A percentile compares a stretch with the other conserved stretches of the same genome.
Conservation (phyloP, 345 rosid species). For the Corymbia maculata region DNA sequence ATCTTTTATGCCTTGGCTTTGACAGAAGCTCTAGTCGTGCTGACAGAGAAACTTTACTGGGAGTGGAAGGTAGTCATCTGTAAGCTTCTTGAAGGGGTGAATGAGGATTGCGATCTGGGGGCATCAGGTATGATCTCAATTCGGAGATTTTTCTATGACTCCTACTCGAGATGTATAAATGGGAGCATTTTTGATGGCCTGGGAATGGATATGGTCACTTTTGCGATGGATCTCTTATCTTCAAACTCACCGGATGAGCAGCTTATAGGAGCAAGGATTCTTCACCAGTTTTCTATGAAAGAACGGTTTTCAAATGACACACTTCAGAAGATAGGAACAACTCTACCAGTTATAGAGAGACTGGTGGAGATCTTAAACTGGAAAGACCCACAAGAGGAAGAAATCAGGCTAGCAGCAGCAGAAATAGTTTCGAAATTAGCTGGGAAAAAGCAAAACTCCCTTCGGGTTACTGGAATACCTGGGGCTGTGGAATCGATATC, state of each 20-base stretch:
- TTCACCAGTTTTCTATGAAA: slow-evolving; percentile 39
- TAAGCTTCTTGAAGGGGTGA: background rate
- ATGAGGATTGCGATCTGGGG: background rate
- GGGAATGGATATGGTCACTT: slow-evolving; percentile 72
- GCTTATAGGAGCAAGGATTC: slow-evolving; percentile 59
- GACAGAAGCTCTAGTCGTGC: background rate
- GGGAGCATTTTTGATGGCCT: slow-evolving; percentile 78
- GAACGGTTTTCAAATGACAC: slow-evolving; percentile 49
- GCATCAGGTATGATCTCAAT: slow-evolving; percentile 40
- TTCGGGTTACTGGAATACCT: slow-evolving; percentile 63
- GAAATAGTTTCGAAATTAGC: slow-evolving; percentile 61
- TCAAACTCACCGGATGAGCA: slow-evolving; percentile 72
- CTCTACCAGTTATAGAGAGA: slow-evolving; percentile 46
- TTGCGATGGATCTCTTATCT: slow-evolving; percentile 57
- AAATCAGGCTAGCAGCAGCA: slow-evolving; percentile 60
- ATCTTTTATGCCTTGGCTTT: background rate
- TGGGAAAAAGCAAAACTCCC: slow-evolving; percentile 58
- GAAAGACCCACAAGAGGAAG: slow-evolving; percentile 79
- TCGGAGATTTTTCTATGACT: slow-evolving; percentile 70
- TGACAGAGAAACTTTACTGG: background rate
- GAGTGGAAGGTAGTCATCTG: background rate
- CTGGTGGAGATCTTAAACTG: slow-evolving; percentile 80
- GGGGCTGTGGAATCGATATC: slow-evolving; percentile 87
- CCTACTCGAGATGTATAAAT: slow-evolving; percentile 64
- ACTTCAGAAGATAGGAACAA: slow-evolving; percentile 65